Evolutionary conservation across 768 basidiomycete genomes (phyloP).

Genomic region (Mycena maculata): DNA sequence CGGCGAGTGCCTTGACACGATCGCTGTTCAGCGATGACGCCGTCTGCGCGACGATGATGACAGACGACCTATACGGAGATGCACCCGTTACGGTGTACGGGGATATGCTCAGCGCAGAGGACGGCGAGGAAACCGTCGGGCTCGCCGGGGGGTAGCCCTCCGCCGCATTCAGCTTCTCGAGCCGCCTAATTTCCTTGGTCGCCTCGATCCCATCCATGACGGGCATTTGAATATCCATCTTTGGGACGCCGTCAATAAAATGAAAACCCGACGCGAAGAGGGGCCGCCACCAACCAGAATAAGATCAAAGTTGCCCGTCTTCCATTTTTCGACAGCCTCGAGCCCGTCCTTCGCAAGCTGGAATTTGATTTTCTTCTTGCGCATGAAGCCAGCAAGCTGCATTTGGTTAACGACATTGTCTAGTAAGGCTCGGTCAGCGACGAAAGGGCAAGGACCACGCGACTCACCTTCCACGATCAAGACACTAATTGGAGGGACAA

Average conservation of each 20-base stretch:
- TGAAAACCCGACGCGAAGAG: neutral
- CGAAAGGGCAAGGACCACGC: neutral
- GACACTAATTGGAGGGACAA: slow-evolving; percentile 97
- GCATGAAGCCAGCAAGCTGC: slow-evolving; percentile 97
- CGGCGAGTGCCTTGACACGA: slow-evolving; percentile 96
- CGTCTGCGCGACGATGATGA: slow-evolving; percentile 99
- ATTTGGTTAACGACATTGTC: slow-evolving; percentile 99
- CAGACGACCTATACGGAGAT: slow-evolving; percentile 88
- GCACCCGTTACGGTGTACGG: slow-evolving; percentile 59
- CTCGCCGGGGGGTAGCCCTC: slow-evolving; percentile 78
- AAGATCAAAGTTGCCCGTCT: slow-evolving; percentile 91
- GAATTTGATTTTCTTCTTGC: slow-evolving; percentile 94
- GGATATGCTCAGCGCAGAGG: slow-evolving; percentile 37
- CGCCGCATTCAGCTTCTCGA: slow-evolving; percentile 77
- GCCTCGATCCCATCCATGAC: slow-evolving; percentile 99
- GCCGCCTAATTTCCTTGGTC: slow-evolving; percentile 91
- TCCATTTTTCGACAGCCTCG: slow-evolving; percentile 97
- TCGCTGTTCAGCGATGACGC: slow-evolving; percentile 96
- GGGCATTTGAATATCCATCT: slow-evolving; percentile 99
- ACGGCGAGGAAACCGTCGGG: slow-evolving; percentile 64
- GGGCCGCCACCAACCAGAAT: slow-evolving; percentile 76
- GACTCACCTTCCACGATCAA: slow-evolving; percentile 95
- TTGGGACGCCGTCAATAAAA: slow-evolving; percentile 31
- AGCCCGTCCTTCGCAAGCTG: slow-evolving; percentile 94
- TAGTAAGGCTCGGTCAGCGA: slow-evolving; percentile 47